Base-by-base conservation (phyloP, 2,329 filamentous ascomycete species). In the Penicillium sp. region DNA sequence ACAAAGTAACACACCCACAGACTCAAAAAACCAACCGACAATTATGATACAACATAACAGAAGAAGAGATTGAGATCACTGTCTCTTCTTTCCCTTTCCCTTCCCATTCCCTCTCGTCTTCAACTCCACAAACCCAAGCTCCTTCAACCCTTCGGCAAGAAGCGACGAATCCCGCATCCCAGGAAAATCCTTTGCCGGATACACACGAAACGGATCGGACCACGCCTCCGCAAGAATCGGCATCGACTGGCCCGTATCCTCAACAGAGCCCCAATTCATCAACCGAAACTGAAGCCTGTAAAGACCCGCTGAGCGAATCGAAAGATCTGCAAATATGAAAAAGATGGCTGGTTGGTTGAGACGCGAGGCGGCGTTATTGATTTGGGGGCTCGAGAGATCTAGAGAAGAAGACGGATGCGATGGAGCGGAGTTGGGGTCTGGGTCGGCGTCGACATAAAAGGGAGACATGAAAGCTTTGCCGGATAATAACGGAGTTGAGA, bases 311-410 rank as follows among this genome's bases (percentile, higher is more conserved):
- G 71, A 72, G 42, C 76, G 75, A 19, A 79, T 70, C 3, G 76
- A 78, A 1, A 79, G 68, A 58, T 79, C 77, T 0, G 76, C 69
- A 47, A 79, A 79, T 26, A 79, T 74, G 60, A 79, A 79, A 58
- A 79, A 79, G 2, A 72, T 70, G 18, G 74, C 70, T 4, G 76
- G 75, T 4, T 68, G 62, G 41, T 59, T 48, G 11, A 61, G 57
- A 26, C 54, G 53, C n/a, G 46, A 57, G 23, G 55, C 51, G 38
- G 55, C 59, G 9, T 58, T 27, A 38, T 62, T 18, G 60, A 51
- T 43, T 7, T 47, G 45, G n/a, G 26, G 2, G 51, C 35, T 49
- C 38, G 53, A n/a, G 44, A 42, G 40, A 29, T n/a, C 35, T 47
- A 18, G 51, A 14, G 54, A 61, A 14, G 54, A 61, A 4, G 67